Evolutionary conservation across 164 flowering plant species (phyloP), one percentile per base, ranked within the genome.

Genomic region (Stephania cephalantha): DNA sequence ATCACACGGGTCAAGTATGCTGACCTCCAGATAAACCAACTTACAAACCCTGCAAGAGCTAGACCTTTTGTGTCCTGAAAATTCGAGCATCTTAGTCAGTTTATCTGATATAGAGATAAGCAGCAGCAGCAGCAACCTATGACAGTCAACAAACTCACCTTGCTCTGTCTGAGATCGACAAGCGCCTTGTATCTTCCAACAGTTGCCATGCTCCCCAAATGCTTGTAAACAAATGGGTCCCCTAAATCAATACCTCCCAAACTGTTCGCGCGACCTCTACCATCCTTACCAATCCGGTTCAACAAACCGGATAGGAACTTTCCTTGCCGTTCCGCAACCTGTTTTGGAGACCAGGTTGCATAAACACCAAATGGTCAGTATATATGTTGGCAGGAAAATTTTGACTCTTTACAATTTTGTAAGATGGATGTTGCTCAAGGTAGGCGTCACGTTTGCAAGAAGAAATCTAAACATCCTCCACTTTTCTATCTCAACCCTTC

Each of bases 281-380:
- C 91, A 46, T 79, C 89, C 83, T 87, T 88, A 42, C 97, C 98
- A 65, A 92, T 78, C 46, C 46, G 82, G 80, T 94, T 96, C 84
- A 96, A 72, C 15, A 86, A 72, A 20, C 58, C 45, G 6, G 94
- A 93, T 25, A 94, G 79, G 82, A 88, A 96, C 74, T 91, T 96
- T 7, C 99, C 97, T 77, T 96, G 92, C 70, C 99, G 79, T 86
- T 96, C 98, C 22, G 98, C 99, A 18, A 95, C 99, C 98, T 95
- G 83, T 73, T 76, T 71, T 68, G 69, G 9, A 64, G 11, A 76
- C 12, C 50, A 35, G 72, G 25, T 20, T 55, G 46, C 20, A 61
- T 61, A 8, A 6, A 25, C 25, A 25, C 25, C 25, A 25, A 25
- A 25, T 25, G 61, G 61, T 53, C 61, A 53, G 61, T 18, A 53